Base-by-base conservation (phyloP, 768 basidiomycete genomes). In the Clavulina sp. region DNA sequence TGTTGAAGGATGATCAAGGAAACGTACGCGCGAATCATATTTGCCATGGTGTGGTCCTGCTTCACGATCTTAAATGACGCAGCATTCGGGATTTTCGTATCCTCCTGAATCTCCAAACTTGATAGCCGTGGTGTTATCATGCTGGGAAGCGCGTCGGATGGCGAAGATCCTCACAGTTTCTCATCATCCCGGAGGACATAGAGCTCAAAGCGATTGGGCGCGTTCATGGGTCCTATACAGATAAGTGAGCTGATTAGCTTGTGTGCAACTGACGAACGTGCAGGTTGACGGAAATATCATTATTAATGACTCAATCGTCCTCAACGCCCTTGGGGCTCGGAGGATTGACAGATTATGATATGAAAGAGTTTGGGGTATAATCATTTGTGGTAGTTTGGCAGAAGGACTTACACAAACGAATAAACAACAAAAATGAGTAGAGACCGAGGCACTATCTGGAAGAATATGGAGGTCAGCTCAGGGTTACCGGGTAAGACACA, bases 21-120 rank as follows among this genome's bases (percentile, higher is more conserved):
- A 9, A 74, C 80, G 56, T 63, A 91, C 89, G 85, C 78, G 61
- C 95, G 79, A n/a, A 99, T 71, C 84, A 97, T 86, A 68, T 92
- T 92, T 5, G 80, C 93, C 4, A 97, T 68, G 0, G 95, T 99
- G 63, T 97, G 95, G 62, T 97, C 95, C 63, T 99, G 93, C 69
- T 96, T 96, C 54, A 86, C 72, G 59, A 99, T 72, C 59, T 87
- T 88, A 56, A 99, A 78, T 0, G 92, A 93, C 18, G 93, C 93
- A 1, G 95, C 91, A 60, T 96, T 95, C 0, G 92, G 92, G 55
- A 97, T 88, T 69, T 95, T 96, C 41, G 88, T 92, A 67, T 99
- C 95, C 66, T 97, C 92, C 0, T 75, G 77, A 41, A 97, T 73
- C 60, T 89, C 85, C 52, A 97, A 78, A 41, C 92, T 96, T 62